phyloP scores from a whole-genome alignment of 495 filamentous ascomycete species.

The Sordaria brevicollis region DNA sequence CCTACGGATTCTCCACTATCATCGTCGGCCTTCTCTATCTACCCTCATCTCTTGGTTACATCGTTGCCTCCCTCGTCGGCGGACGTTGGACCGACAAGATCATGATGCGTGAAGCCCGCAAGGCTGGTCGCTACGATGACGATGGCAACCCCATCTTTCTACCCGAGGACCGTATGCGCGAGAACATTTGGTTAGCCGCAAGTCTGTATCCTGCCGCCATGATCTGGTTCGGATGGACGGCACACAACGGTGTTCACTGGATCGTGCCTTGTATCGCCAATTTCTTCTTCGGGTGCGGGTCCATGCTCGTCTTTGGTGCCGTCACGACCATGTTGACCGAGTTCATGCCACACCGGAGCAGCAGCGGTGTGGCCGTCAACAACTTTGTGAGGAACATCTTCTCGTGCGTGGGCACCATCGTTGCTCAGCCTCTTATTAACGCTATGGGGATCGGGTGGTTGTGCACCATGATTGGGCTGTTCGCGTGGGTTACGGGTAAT shows the following conservation, averaged over 20 bases:
- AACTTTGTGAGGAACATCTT: conserved; percentile 86
- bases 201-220: conserved; percentile 62
- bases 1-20: conserved; percentile 65
- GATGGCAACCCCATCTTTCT: conserved; percentile 57
- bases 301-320: conserved; percentile 78
- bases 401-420: conserved; percentile 61
- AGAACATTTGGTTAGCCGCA: conserved; percentile 80
- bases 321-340: conserved; percentile 80
- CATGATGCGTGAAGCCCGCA: conserved; percentile 72
- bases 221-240: conserved; percentile 51
- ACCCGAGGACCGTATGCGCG: conserved; percentile 82
- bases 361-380: conserved; percentile 72
- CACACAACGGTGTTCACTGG: conserved; percentile 32
- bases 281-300: conserved; percentile 80
- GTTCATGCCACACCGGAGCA: conserved; percentile 72
- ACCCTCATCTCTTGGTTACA: conserved; percentile 68
- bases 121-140: conserved; percentile 60
- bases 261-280: conserved; percentile 55
- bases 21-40: conserved; percentile 78
- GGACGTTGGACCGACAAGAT: conserved; percentile 83
- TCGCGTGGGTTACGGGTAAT: conserved; percentile 44
- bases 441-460: conserved; percentile 85
- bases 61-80: conserved; percentile 60
- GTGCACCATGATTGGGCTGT: conserved; percentile 65
- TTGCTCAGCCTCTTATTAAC: conserved; percentile 67